Conservation (phyloP, 306 rosid genomes). For the Sesbania bispinosa region DNA sequence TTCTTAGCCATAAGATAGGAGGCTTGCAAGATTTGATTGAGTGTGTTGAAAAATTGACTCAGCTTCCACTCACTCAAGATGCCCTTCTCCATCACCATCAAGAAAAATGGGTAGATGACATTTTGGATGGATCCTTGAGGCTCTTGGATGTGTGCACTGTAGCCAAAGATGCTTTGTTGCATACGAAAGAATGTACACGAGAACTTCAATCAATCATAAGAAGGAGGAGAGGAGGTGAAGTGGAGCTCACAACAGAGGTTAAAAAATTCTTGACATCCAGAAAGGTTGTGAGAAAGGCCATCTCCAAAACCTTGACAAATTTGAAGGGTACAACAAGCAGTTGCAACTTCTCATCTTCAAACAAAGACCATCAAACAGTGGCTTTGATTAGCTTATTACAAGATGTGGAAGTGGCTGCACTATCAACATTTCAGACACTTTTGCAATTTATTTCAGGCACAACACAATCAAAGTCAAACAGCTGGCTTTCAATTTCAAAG, state of each 20-base stretch:
- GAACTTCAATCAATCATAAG: slow-evolving; percentile 32
- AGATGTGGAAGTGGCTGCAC: slow-evolving; percentile 25
- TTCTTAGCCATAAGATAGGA: slow-evolving; percentile 9
- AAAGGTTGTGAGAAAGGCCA: slow-evolving; percentile 25
- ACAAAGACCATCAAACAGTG: neutral
- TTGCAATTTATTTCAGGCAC: slow-evolving; percentile 26
- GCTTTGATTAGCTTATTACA: neutral
- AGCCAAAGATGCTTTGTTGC: slow-evolving; percentile 29
- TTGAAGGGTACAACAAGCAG: neutral
- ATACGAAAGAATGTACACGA: slow-evolving; percentile 31
- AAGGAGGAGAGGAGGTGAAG: slow-evolving; percentile 17
- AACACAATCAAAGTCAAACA: slow-evolving; percentile 16
- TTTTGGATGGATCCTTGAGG: slow-evolving; percentile 19
- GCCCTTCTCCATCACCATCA: neutral
- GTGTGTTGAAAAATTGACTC: slow-evolving; percentile 17
- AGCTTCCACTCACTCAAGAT: slow-evolving; percentile 6
- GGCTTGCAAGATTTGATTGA: slow-evolving; percentile 24
- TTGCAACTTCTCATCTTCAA: neutral
- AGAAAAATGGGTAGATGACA: slow-evolving; percentile 1
- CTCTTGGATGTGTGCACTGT: slow-evolving; percentile 29
- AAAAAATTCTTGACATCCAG: slow-evolving; percentile 24
- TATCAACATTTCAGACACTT: slow-evolving; percentile 3
- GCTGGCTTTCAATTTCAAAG: slow-evolving; percentile 19
- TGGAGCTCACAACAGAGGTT: neutral
- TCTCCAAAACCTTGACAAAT: slow-evolving; percentile 2